Evolutionary conservation across 2,329 filamentous ascomycete genomes (phyloP), one percentile per base, ranked within the genome.

Genomic region (Talaromyces sp.): DNA sequence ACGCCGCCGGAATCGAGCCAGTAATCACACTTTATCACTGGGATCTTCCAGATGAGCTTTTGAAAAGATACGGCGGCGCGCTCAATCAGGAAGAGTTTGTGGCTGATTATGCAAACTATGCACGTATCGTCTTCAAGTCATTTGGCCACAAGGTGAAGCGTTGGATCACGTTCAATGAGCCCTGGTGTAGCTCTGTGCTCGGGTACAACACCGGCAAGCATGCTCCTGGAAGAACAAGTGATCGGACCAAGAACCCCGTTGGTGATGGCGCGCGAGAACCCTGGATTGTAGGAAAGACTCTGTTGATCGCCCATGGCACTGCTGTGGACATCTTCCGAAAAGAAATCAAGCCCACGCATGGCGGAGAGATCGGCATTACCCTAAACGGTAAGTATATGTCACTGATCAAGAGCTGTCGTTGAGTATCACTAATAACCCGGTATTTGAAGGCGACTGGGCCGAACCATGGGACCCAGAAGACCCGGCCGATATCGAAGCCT

Each of bases 151-250:
- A 88, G 75, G 91, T 92, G 70, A 91, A 92, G 80, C 83, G 91
- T 77, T 96, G 92, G 92, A 91, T 93, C 75, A 95, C 91, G 30
- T 92, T 94, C 79, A 95, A 95, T 74, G 91, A 96, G 80, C 92
- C 92, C 3, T 95, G 90, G 87, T 96, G 91, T 78, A 90, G 87
- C 65, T 86, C 89, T 58, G 88, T 95, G 64, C 83, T 95, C 50
- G 91, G 91, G 40, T 95, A 94, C 77, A 89, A 84, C 71, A 86
- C 84, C 50, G 92, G 92, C 31, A 80, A 86, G 65, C 92, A 93
- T 72, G 92, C 92, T 10, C 92, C 92, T 0, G 92, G 92, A n/a
- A 88, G 86, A 71, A 91, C 88, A 6, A 92, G 89, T 68, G 88
- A 95, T 76, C 85, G 90, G 65, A 83, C 73, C 63, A 90, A 88